Evolutionary conservation across 1,139 yeast species (phyloP), one percentile per base, ranked within the genome.

Genomic region (Suhomyces kunorum): DNA sequence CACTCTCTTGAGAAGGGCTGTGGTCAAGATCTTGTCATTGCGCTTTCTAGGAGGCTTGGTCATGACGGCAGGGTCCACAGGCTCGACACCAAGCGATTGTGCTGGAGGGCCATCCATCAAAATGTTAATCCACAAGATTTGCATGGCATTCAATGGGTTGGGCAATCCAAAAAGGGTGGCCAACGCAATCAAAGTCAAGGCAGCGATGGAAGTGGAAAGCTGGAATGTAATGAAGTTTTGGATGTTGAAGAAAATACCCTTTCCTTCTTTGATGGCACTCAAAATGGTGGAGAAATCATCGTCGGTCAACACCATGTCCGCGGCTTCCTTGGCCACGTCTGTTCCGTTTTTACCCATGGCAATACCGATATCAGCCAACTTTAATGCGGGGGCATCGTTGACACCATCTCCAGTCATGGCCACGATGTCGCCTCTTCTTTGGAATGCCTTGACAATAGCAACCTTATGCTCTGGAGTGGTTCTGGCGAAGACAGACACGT

Each of bases 331-430:
- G 36, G 98, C 98, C 36, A 92, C 98, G 63, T 92, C 98, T 1
- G 98, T 92, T 44, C 98, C 98, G 65, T 86, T 81, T 55, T 82
- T 81, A 47, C 98, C 98, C 98, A 92, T 92, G 23, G 96, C 85
- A 53, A 92, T 90, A 54, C 98, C 98, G 53, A 92, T 94, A 63
- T 92, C 96, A 2, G 98, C 98, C 56, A 90, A 74, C 62, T 92
- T 92, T 55, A 92, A 76, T 5, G 98, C 98, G n/a, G 98, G 98
- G 0, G 98, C 97, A 66, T 92, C 98, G 60, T 92, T 92, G 19
- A 92, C 98, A 65, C 98, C 98, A 64, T 92, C 98, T 50, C 98
- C 98, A 8, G 98, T 92, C 98, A 92, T 92, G 29, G 97, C 98
- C 36, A 92, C 98, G 47, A 90, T 83, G 62, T 92, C 96, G 34